Evolutionary conservation across 2,329 filamentous ascomycete species (phyloP), one percentile per base, ranked within the genome.

Genomic region (Alternaria sp.): DNA sequence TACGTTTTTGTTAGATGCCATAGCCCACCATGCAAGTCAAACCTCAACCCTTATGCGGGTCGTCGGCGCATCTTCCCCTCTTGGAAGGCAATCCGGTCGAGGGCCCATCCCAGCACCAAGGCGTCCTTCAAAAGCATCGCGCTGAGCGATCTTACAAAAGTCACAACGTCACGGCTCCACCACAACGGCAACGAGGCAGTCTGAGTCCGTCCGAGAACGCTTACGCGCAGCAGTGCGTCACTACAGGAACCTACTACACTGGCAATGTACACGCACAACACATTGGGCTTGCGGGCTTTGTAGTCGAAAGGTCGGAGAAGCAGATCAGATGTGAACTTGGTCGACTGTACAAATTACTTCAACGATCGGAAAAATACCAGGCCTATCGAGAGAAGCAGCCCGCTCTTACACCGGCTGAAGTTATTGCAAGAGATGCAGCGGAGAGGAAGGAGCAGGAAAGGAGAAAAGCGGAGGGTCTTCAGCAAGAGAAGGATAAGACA

Each of bases 381-480:
- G 83, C 82, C 66, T 85, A 84, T 66, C 76, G 83, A 14, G 72
- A 76, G 28, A 75, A 80, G 18, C 81, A 83, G 58, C 75, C 77
- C 3, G 68, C 61, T 5, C 43, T 71, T 22, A 68, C 65, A 5
- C 54, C 45, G 5, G 49, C 52, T 14, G 64, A 72, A 44, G 66
- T 72, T 25, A 59, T 71, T 9, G 67, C 64, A 20, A 65, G 64
- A 36, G 70, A 72, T 16, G 66, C 64, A 53, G 59, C 64, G 28
- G 63, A 69, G 43, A 57, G 58, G 51, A 62, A 66, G 58, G 53
- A 60, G 57, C 34, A 54, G 57, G 46, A 69, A 60, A 61, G 44
- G 22, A 58, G 56, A 25, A 60, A 62, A 16, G 53, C 43, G 45
- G 32, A 73, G 70, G 67, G 55, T 57, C 12, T 34, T 8, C 69